These are phyloP conservation scores for Fusarium compactum DNA, from an alignment of 2,329 filamentous ascomycete genomes.

Conservation along the genomic window DNA sequence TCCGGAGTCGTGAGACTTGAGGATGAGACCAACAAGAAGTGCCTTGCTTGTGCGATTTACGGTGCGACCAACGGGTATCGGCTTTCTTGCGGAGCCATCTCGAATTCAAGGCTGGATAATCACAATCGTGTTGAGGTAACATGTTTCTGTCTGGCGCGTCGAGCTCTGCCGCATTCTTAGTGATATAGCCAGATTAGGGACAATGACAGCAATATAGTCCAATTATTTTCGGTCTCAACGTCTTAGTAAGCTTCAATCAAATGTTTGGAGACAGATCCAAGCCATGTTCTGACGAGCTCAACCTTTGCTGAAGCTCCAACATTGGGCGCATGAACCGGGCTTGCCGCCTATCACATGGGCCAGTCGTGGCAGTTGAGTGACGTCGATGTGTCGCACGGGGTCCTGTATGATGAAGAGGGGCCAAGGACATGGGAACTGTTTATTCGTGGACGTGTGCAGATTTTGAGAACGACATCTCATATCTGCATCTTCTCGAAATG, in stretches of 20 bases:
- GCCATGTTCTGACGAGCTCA: background rate
- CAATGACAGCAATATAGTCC: background rate
- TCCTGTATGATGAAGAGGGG: constrained; percentile 17
- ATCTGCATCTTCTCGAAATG: constrained; percentile 8
- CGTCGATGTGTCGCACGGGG: constrained; percentile 32
- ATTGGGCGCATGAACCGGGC: constrained; percentile 28
- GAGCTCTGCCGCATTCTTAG: background rate
- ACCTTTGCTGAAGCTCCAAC: constrained; percentile 18
- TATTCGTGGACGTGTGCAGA: constrained; percentile 11
- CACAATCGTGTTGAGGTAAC: background rate
- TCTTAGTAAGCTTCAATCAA: background rate
- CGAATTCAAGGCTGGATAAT: background rate
- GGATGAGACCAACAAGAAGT: constrained; percentile 2
- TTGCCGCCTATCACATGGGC: constrained; percentile 41
- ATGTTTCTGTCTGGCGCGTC: background rate
- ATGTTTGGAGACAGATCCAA: background rate
- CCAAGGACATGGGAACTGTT: constrained; percentile 1
- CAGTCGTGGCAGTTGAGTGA: constrained; percentile 30
- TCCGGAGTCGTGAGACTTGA: constrained; percentile 28
- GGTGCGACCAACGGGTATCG: constrained; percentile 3
- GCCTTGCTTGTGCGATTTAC: constrained; percentile 13
- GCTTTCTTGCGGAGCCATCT: constrained; percentile 15
- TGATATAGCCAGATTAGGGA: background rate
- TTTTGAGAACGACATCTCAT: constrained; percentile 9
- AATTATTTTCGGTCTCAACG: background rate